phyloP scores from a whole-genome alignment of 2,329 filamentous ascomycete genomes.

The Sporothrix schenckii region DNA sequence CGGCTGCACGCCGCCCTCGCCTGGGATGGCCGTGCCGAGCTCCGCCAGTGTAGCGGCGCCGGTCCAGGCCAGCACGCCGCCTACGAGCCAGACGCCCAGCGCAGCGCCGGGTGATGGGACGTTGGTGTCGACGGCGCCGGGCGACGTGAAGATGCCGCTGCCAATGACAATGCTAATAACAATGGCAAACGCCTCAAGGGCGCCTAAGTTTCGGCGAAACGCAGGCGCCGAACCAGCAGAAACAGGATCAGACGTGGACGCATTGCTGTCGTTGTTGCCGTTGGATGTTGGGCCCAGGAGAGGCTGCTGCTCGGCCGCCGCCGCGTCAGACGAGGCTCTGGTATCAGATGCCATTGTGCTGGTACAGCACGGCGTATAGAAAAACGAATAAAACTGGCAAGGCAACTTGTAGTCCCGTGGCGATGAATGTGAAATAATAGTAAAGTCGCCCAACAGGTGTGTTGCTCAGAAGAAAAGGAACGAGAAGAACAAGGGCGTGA shows the following conservation, averaged over 20 bases:
- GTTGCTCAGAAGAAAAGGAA: neutral
- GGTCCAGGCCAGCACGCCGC: conserved; percentile 66
- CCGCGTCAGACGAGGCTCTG: neutral
- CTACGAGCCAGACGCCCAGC: conserved; percentile 62
- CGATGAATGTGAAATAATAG: neutral
- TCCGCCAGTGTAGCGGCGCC: conserved; percentile 65
- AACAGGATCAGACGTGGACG: neutral
- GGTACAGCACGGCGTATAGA: neutral
- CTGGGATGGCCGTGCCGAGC: conserved; percentile 64
- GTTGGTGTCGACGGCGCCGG: conserved; percentile 65
- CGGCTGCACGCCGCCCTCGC: conserved; percentile 66
- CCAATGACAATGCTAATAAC: conserved; percentile 67
- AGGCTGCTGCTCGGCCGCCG: conserved; percentile 23
- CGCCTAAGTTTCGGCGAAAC: conserved; percentile 40
- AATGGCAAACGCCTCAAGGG: conserved; percentile 59
- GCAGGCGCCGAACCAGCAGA: neutral
- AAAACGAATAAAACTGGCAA: no score
- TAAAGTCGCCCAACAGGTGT: neutral
- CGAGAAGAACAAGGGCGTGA: neutral
- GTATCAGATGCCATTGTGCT: neutral
- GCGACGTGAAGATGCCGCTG: conserved; percentile 67
- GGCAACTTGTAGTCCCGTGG: neutral
- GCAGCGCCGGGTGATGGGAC: conserved; percentile 63
- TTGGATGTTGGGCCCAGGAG: neutral
- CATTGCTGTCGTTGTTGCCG: neutral